These are phyloP conservation scores for Periconia macrospinosa DNA, from an alignment of 2,329 filamentous ascomycete genomes.

Conservation along the genomic window DNA sequence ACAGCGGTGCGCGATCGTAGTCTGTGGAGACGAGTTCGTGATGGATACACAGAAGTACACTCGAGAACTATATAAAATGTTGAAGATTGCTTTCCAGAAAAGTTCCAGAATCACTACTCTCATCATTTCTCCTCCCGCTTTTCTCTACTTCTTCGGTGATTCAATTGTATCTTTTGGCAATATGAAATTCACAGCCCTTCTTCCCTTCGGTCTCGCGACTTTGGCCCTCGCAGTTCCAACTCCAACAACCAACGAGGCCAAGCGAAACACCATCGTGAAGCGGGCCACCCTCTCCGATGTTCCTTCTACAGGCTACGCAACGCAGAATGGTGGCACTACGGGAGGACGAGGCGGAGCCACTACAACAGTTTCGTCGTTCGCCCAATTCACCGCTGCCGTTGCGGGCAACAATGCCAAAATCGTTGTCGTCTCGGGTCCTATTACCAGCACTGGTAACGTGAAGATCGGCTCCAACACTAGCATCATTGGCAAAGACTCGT, in stretches of 20 bases:
- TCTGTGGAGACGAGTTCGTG: background rate
- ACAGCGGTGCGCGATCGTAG: background rate
- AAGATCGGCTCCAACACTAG: constrained; percentile 55
- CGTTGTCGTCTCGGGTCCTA: constrained; percentile 51
- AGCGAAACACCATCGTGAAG: constrained; percentile 24
- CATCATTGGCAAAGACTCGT: constrained; percentile 53
- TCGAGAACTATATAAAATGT: constrained; percentile 3
- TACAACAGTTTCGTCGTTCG: constrained; percentile 38
- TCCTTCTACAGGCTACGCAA: constrained; percentile 36
- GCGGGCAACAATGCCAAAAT: constrained; percentile 48
- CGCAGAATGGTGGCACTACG: constrained; percentile 41
- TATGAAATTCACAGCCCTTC: constrained; percentile 37
- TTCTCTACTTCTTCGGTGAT: constrained; percentile 10
- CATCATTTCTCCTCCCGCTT: background rate
- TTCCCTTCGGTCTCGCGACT: constrained; percentile 32
- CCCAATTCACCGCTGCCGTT: constrained; percentile 50
- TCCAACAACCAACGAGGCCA: constrained; percentile 18
- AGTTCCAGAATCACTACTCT: background rate
- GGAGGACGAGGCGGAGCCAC: constrained; percentile 43
- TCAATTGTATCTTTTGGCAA: constrained; percentile 16
- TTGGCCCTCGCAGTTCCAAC: constrained; percentile 39
- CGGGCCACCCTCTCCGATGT: constrained; percentile 32
- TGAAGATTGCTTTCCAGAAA: constrained; percentile 1
- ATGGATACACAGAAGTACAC: background rate
- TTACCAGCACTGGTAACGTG: constrained; percentile 43